Conservation (phyloP, 78 protist species). For the Creolimax fragrantissima region DNA sequence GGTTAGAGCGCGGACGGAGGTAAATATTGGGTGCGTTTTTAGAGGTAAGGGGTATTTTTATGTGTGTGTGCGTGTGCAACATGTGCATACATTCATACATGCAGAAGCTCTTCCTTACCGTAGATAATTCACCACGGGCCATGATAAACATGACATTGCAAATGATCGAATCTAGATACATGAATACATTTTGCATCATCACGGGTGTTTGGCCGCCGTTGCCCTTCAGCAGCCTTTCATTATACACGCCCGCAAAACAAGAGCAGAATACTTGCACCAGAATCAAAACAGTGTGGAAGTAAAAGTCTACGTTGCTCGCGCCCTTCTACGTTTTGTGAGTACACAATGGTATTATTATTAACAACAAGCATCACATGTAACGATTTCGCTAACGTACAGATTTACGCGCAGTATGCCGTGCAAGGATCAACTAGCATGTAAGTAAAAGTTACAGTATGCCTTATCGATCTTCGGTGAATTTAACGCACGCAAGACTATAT, state of each 20-base stretch:
- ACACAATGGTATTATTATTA: too few relatives aligned
- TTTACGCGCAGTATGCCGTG: too few relatives aligned
- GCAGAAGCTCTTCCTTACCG: background rate
- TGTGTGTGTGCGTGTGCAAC: background rate
- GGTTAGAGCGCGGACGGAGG: too few relatives aligned
- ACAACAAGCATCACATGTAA: too few relatives aligned
- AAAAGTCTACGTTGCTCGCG: background rate
- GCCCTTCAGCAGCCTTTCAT: conserved; percentile 43
- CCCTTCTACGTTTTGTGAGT: too few relatives aligned
- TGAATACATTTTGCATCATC: conserved; percentile 34
- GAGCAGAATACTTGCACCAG: conserved; percentile 23
- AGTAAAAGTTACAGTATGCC: too few relatives aligned
- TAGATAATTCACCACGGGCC: background rate
- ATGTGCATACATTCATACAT: background rate
- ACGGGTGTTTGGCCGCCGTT: background rate
- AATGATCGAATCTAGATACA: conserved; percentile 32
- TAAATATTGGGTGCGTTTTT: too few relatives aligned
- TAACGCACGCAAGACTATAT: too few relatives aligned
- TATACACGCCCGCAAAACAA: conserved; percentile 40
- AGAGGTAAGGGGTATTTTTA: too few relatives aligned
- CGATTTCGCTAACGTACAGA: too few relatives aligned
- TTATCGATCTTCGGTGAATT: too few relatives aligned
- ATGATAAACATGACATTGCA: background rate
- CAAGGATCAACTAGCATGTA: too few relatives aligned
- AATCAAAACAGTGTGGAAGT: conserved; percentile 4